Conservation (phyloP, 148 eudicot species). For the Silene conica region DNA sequence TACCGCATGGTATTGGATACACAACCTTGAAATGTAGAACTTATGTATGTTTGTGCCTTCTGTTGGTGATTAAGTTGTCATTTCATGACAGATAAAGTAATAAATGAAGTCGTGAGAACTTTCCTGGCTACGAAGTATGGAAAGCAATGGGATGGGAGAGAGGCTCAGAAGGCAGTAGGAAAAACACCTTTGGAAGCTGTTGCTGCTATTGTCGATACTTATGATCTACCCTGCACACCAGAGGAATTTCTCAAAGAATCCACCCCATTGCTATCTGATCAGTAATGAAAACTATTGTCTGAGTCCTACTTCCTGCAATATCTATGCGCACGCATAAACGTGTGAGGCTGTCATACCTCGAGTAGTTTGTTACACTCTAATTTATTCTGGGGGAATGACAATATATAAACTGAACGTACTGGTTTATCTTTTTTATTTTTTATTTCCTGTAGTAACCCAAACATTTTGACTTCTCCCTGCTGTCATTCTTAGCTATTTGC, state of each 20-base stretch:
- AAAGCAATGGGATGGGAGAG: constrained; percentile 85
- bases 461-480: not conserved
- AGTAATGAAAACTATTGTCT: constrained; percentile 40
- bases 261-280: constrained; percentile 50
- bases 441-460: not conserved
- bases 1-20: not conserved
- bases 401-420: not conserved
- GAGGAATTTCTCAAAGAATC: constrained; percentile 64
- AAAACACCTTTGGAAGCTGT: constrained; percentile 81
- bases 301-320: constrained; percentile 9
- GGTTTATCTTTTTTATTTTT: not conserved
- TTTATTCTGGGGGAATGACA: not conserved
- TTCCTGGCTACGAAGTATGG: constrained; percentile 65
- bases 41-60: constrained; percentile 2
- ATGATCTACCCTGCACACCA: constrained; percentile 57
- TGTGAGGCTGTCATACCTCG: not conserved
- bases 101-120: constrained; percentile 50
- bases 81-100: constrained; percentile 67
- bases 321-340: not conserved
- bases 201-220: constrained; percentile 67
- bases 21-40: not conserved
- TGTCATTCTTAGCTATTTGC: no score
- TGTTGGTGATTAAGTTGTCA: constrained; percentile 20
- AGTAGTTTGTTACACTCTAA: constrained; percentile 6
- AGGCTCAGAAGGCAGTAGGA: constrained; percentile 49